These are phyloP conservation scores for Westerdykella ornata DNA, from an alignment of 2,329 filamentous ascomycete species.

Conservation along the genomic window DNA sequence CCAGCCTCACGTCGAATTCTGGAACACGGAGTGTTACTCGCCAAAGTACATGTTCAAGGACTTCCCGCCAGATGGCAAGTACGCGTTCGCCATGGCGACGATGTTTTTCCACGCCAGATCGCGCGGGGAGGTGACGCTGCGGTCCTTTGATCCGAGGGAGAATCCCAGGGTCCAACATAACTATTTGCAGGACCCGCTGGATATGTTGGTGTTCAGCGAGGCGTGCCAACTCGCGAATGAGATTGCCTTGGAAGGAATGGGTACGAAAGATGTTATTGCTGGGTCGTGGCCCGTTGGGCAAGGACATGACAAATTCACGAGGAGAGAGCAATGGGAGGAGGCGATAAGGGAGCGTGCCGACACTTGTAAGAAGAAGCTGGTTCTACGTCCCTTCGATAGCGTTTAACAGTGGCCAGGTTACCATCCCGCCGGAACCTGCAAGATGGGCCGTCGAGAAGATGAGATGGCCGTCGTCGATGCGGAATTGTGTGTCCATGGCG, in stretches of 20 bases:
- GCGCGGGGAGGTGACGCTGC: conserved; percentile 47
- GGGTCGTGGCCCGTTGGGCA: conserved; percentile 51
- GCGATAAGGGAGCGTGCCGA: conserved; percentile 6
- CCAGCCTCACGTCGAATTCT: conserved; percentile 56
- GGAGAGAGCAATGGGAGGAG: conserved; percentile 47
- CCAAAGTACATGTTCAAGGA: conserved; percentile 51
- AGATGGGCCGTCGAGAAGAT: conserved; percentile 41
- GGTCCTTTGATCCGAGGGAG: conserved; percentile 42
- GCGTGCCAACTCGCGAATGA: conserved; percentile 53
- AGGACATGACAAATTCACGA: conserved; percentile 48
- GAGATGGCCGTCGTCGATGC: conserved; percentile 24
- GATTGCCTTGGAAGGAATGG: conserved; percentile 49
- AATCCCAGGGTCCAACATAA: conserved; percentile 52
- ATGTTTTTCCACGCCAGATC: conserved; percentile 52
- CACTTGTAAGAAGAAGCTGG: neutral
- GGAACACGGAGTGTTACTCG: conserved; percentile 54
- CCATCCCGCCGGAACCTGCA: conserved; percentile 52
- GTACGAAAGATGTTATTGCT: conserved; percentile 52
- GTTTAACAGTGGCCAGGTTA: conserved; percentile 20
- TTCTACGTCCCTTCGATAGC: neutral
- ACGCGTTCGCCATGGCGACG: conserved; percentile 52
- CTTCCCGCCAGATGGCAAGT: conserved; percentile 46
- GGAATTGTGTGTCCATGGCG: conserved; percentile 21
- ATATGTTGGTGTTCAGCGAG: conserved; percentile 51
- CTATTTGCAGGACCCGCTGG: conserved; percentile 51